Evolutionary conservation across 257 asterid genomes (phyloP).

Genomic region (Pogostemon cablin): DNA sequence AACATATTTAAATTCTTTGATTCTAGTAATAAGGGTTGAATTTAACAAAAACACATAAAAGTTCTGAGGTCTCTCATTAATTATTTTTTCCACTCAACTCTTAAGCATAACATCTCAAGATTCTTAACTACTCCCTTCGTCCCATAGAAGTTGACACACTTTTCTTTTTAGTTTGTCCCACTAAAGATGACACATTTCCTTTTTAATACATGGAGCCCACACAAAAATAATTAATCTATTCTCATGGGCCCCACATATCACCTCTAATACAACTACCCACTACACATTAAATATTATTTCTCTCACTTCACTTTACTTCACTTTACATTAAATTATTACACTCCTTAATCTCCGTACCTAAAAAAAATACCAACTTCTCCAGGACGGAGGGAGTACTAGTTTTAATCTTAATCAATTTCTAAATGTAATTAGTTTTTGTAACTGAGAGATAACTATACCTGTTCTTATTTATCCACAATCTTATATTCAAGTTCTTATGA

Average conservation of each 20-base stretch:
- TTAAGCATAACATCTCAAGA: neutral
- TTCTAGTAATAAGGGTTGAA: neutral
- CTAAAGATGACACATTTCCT: no score
- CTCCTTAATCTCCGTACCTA: no score
- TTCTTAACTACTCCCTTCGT: neutral
- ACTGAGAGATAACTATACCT: neutral
- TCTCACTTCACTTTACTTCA: no score
- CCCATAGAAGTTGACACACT: no score
- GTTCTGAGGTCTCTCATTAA: neutral
- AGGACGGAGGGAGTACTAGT: neutral
- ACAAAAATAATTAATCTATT: no score
- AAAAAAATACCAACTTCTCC: no score
- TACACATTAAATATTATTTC: no score
- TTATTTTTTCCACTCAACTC: conserved; percentile 11
- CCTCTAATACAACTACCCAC: no score
- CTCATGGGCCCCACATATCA: no score
- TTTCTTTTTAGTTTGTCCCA: no score
- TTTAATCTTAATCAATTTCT: neutral
- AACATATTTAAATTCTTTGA: neutral
- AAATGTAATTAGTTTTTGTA: conserved; percentile 23
- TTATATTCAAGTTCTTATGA: conserved; percentile 27
- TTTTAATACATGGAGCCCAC: no score
- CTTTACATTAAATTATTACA: no score
- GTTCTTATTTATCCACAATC: conserved; percentile 17
- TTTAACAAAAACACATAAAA: neutral